A percentile compares a stretch with the other conserved stretches of the same genome.
Conservation (phyloP, 306 rosid genomes). For the Dalbergia cochinchinensis region DNA sequence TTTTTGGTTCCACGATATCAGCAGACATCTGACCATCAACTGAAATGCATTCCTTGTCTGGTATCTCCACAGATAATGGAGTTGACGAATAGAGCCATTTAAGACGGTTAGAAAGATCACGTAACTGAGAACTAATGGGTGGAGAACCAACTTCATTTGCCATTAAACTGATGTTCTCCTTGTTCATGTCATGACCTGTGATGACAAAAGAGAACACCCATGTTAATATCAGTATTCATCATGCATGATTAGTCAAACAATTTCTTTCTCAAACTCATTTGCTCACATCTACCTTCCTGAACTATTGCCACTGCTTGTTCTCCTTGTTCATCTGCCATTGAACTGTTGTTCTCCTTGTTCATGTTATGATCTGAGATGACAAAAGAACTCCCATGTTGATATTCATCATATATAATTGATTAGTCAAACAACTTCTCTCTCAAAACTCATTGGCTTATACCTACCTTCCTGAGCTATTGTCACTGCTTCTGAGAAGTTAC, state of each 20-base stretch:
- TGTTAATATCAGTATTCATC: not conserved
- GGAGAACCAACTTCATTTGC: conserved; percentile 61
- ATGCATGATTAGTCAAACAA: conserved; percentile 25
- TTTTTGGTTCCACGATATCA: conserved; percentile 63
- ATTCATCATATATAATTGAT: conserved; percentile 9
- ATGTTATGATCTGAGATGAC: conserved; percentile 50
- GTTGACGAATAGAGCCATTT: conserved; percentile 58
- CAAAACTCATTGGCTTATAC: conserved; percentile 23
- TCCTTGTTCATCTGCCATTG: conserved; percentile 30
- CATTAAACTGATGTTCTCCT: conserved; percentile 52
- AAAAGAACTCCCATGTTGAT: not conserved
- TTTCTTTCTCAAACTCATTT: conserved; percentile 19
- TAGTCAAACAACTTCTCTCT: conserved; percentile 15
- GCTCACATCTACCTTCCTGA: conserved; percentile 58
- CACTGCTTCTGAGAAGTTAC: conserved; percentile 32
- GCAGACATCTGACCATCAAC: conserved; percentile 44
- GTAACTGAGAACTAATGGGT: conserved; percentile 75
- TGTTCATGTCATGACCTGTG: conserved; percentile 52
- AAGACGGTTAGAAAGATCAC: conserved; percentile 64
- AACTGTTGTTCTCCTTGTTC: conserved; percentile 57
- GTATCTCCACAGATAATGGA: conserved; percentile 49
- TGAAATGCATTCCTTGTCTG: conserved; percentile 44
- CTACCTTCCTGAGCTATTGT: conserved; percentile 61
- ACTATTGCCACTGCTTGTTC: conserved; percentile 10
- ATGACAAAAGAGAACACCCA: conserved; percentile 22